Percentiles rank a stretch among this genome's conserved stretches.
Conservation (phyloP, 2,329 filamentous ascomycete species). For the Colletotrichum eremochloae region DNA sequence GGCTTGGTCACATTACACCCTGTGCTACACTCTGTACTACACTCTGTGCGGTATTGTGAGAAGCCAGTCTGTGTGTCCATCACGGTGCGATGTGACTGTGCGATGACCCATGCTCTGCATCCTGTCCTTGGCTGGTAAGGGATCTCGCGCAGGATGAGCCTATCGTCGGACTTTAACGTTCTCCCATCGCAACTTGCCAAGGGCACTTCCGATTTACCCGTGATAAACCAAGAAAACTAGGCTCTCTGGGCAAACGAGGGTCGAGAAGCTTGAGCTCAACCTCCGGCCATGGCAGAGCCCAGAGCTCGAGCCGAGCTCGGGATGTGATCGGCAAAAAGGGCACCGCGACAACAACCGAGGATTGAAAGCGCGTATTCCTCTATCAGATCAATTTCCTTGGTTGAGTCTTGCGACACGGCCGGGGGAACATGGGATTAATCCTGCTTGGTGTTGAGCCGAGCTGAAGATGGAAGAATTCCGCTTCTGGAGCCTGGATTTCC, state of each 20-base stretch:
- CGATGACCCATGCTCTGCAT: conserved; percentile 11
- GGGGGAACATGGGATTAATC: neutral
- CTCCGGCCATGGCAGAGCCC: conserved; percentile 31
- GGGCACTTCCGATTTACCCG: conserved; percentile 30
- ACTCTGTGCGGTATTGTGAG: conserved; percentile 22
- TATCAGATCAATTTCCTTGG: neutral
- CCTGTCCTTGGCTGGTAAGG: neutral
- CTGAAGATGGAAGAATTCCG: neutral
- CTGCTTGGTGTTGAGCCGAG: neutral
- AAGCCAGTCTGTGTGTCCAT: neutral
- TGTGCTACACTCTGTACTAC: conserved; percentile 2
- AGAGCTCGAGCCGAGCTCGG: neutral
- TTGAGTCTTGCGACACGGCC: neutral
- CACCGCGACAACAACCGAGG: neutral
- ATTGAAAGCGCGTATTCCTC: neutral
- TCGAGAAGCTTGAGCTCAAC: conserved; percentile 40
- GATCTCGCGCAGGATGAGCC: neutral
- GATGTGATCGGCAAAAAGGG: conserved; percentile 9
- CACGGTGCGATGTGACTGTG: conserved; percentile 25
- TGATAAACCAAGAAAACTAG: conserved; percentile 18
- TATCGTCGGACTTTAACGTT: neutral
- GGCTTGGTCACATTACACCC: conserved; percentile 30
- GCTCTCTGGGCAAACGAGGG: conserved; percentile 28
- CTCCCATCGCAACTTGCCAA: conserved; percentile 32
- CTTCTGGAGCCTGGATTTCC: conserved; percentile 32